These are phyloP conservation scores for Ormosia semicastrata DNA, from an alignment of 306 rosid species.

Conservation along the genomic window DNA sequence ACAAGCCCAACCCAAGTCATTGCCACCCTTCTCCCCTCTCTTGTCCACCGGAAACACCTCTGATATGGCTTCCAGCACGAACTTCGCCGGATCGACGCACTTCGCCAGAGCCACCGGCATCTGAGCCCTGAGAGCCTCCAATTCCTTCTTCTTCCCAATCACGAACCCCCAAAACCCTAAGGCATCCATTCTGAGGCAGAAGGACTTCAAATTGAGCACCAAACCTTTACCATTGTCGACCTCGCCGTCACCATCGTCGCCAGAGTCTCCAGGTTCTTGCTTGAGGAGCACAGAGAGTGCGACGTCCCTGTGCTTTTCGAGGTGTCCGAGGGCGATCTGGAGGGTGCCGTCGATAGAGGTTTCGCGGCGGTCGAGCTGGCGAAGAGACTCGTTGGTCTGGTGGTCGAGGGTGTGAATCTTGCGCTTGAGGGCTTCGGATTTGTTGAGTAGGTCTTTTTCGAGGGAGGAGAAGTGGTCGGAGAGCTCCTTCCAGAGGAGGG, in stretches of 20 bases:
- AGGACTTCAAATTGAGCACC: slow-evolving; percentile 53
- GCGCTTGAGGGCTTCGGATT: slow-evolving; percentile 67
- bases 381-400: slow-evolving; percentile 63
- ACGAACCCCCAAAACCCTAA: slow-evolving; percentile 74
- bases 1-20: slow-evolving; percentile 96
- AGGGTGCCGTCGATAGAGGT: slow-evolving; percentile 60
- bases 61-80: slow-evolving; percentile 83
- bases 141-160: slow-evolving; percentile 75
- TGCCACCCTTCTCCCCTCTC: slow-evolving; percentile 60
- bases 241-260: slow-evolving; percentile 32
- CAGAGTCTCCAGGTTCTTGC: too few relatives aligned
- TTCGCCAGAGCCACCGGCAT: slow-evolving; percentile 66
- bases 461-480: slow-evolving; percentile 84
- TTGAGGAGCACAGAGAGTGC: slow-evolving; percentile 44
- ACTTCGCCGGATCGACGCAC: slow-evolving; percentile 89
- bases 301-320: slow-evolving; percentile 56
- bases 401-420: slow-evolving; percentile 64
- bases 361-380: slow-evolving; percentile 79
- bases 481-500: slow-evolving; percentile 96
- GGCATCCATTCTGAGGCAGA: slow-evolving; percentile 77
- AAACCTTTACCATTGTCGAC: slow-evolving; percentile 80
- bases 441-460: slow-evolving; percentile 68
- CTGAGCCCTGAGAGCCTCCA: slow-evolving; percentile 70
- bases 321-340: slow-evolving; percentile 69
- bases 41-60: slow-evolving; percentile 91